Conservation (phyloP, 2,329 filamentous ascomycete species). For the Claviceps sp. region DNA sequence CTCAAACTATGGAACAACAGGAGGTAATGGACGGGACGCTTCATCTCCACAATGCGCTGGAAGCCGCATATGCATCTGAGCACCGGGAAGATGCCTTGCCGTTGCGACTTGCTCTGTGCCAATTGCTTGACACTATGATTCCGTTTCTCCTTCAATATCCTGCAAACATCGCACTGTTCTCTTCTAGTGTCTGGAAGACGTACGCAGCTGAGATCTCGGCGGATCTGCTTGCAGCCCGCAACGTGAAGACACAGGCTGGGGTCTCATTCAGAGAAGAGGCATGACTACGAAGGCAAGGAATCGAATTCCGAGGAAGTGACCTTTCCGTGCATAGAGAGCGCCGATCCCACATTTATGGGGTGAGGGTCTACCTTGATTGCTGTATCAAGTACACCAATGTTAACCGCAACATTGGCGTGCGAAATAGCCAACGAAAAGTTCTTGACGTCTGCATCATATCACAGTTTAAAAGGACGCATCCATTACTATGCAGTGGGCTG, state of each 20-base stretch:
- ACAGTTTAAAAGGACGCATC: too few species aligned
- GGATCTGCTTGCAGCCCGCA: conserved; percentile 12
- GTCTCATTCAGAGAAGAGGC: too few species aligned
- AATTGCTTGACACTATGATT: conserved; percentile 15
- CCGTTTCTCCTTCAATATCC: conserved; percentile 14
- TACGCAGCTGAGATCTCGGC: conserved; percentile 13
- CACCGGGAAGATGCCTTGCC: conserved; percentile 16
- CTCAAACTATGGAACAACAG: conserved; percentile 8
- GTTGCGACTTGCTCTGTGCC: conserved; percentile 19
- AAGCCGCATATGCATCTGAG: conserved; percentile 14
- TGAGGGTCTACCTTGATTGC: too few species aligned
- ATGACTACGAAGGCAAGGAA: too few species aligned
- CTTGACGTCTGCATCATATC: too few species aligned
- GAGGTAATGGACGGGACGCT: conserved; percentile 12
- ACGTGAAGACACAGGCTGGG: not conserved
- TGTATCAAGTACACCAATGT: too few species aligned
- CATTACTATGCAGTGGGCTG: too few species aligned
- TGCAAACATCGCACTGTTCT: conserved; percentile 12
- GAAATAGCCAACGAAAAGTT: too few species aligned
- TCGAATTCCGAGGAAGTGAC: too few species aligned
- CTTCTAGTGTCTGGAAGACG: conserved; percentile 12
- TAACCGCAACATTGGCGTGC: too few species aligned
- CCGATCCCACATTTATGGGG: too few species aligned
- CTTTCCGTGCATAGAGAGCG: too few species aligned
- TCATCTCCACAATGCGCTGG: conserved; percentile 17